Base-by-base conservation (phyloP, 1,284 basidiomycete genomes). In the Laetiporus sulphureus region DNA sequence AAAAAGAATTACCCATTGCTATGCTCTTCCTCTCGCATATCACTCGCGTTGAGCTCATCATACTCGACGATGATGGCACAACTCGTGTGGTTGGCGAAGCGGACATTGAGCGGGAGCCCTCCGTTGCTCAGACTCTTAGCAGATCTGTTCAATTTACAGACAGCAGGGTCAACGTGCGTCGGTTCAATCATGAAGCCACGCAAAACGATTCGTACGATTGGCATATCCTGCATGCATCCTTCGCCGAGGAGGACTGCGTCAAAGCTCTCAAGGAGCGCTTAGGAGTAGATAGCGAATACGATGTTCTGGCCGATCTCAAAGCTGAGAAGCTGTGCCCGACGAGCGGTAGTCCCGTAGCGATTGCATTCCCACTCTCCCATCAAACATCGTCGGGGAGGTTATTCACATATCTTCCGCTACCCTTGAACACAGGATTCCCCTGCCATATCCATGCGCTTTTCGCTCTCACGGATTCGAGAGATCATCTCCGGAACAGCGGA, bases 361-460 rank as follows among this genome's bases (percentile, higher is more conserved):
- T 74, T 3, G 70, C 72, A 1, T 49, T 64, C 58, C 21, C 43
- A 61, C 18, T 51, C 16, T 18, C 42, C 32, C 18, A 23, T 12
- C 1, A 8, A 21, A 0, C 30, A 36, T 4, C 22, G 4, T n/a
- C 10, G 4, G 72, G 71, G 4, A 59, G 66, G 2, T 56, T 74
- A 3, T 75, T 72, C 53, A 72, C 72, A 0, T 72, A 62, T 37
- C 63, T 74, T 5, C 72, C 71, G 1, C 57, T 75, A 0, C 73
- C 73, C 0, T 57, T 75, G 19, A 47, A 47, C 1, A 75, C 73
- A 0, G 61, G 62, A 2, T 73, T 73, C 40, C 67, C 68, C 1
- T 57, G 61, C 3, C 71, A 75, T 40, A 48, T 75, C 7, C 69
- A 76, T 48, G 68, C 61, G 0, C 47, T 69, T 1, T 74, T 76